These are phyloP conservation scores for Zygnema cylindricum DNA, from an alignment of 139 green algal genomes.

Conservation along the genomic window DNA sequence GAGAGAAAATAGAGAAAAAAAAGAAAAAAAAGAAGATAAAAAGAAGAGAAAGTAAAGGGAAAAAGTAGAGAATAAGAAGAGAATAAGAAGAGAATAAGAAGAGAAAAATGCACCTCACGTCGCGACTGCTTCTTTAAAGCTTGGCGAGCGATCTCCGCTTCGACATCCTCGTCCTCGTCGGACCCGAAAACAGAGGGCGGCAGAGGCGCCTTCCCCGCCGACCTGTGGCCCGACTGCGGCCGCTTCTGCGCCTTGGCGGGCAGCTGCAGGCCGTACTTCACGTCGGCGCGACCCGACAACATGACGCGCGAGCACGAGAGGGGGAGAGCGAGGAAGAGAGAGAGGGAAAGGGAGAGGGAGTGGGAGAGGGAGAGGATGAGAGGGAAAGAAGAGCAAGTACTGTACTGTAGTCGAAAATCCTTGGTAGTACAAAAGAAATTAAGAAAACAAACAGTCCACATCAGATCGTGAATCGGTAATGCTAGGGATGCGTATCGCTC, in stretches of 20 bases:
- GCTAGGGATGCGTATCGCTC: too few relatives aligned
- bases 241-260: neutral
- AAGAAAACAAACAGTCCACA: too few relatives aligned
- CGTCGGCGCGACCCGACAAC: neutral
- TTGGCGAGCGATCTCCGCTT: conserved; percentile 55
- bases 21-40: neutral
- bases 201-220: neutral
- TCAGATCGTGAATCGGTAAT: too few relatives aligned
- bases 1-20: neutral
- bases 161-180: conserved; percentile 39
- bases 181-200: conserved; percentile 26
- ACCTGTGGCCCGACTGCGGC: neutral
- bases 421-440: too few relatives aligned
- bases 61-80: conserved; percentile 5
- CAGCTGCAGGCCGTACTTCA: conserved; percentile 42
- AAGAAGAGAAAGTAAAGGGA: neutral
- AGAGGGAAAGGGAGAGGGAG: too few relatives aligned
- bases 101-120: conserved; percentile 19
- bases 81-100: neutral
- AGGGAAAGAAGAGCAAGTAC: too few relatives aligned
- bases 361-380: too few relatives aligned
- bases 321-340: too few relatives aligned
- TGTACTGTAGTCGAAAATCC: too few relatives aligned
- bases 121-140: conserved; percentile 39
- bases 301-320: neutral